Base-by-base conservation (phyloP, 2,329 filamentous ascomycete species). In the Fusarium goolgardi region DNA sequence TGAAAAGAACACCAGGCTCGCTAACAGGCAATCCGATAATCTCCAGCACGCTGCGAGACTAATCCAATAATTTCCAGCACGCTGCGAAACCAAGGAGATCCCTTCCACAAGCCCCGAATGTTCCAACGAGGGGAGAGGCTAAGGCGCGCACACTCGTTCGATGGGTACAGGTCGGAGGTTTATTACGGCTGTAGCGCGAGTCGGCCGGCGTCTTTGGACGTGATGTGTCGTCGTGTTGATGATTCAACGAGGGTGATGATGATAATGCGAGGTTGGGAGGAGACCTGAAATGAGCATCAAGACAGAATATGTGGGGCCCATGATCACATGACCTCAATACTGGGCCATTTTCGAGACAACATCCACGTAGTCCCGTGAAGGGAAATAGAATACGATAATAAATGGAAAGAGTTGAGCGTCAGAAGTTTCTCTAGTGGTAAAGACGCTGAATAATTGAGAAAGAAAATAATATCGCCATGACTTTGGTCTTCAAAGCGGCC, bases 21-120 rank as follows among this genome's bases (percentile, higher is more conserved):
- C 57, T 44, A 15, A 32, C 57, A 59, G 57, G 51, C 35, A 39
- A 55, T 53, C 18, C 18, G 3, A 18, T 21, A 35, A n/a, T 21
- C 57, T 50, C 37, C 51, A 43, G 43, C 20, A 59, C 46, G 46
- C 56, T 55, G 51, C 51, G 21, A 59, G 43, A 37, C 35, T 20
- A 27, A 49, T 52, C 13, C 27, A 12, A 25, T 37, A 34, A 16
- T 21, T 51, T 44, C 35, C 50, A 41, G 43, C 20, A 59, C 53
- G 46, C 57, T 55, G 51, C 51, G 12, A 55, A 35, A 35, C 43
- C 23, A 25, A 49, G 23, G 21, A 43, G 20, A 31, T 35, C 37
- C 57, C 57, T 55, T 59, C 57, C 39, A 59, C 57, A 49, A 25
- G 57, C 51, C 57, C 57, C 57, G 51, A 37, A 35, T 55, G 27